Percentiles rank a stretch among this genome's conserved stretches.
Evolutionary conservation across 2,329 filamentous ascomycete species (phyloP).

Genomic region (Diaporthe sp.): DNA sequence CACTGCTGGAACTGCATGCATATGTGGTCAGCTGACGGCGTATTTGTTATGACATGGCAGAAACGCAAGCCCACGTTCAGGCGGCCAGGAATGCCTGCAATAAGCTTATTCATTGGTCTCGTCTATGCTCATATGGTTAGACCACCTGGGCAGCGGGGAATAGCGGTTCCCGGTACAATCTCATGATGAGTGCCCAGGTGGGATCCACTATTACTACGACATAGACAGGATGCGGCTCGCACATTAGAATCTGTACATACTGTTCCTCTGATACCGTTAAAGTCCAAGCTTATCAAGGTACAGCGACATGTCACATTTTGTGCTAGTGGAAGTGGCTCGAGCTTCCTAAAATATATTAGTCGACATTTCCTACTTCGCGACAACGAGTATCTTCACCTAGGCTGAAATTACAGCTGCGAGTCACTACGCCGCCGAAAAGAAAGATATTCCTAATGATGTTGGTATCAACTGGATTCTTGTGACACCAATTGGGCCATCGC

Average conservation of each 20-base stretch:
- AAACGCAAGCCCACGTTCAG: conserved; percentile 1
- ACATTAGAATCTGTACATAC: background rate
- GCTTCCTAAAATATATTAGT: background rate
- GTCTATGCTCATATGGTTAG: background rate
- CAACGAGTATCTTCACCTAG: background rate
- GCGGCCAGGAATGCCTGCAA: background rate
- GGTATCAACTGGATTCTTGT: too few relatives aligned
- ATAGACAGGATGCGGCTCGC: too few relatives aligned
- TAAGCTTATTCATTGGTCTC: background rate
- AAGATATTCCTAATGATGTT: too few relatives aligned
- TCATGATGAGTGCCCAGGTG: background rate
- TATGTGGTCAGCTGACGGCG: background rate
- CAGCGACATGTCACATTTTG: background rate
- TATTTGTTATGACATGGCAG: background rate
- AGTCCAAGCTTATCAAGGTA: too few relatives aligned
- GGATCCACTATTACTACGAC: background rate
- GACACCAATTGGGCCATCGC: too few relatives aligned
- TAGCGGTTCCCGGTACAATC: background rate
- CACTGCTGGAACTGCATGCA: background rate
- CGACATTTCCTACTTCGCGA: too few relatives aligned
- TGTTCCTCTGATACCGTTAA: background rate
- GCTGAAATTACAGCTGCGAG: background rate
- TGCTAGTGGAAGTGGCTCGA: background rate
- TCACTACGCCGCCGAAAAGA: background rate
- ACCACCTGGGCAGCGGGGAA: conserved; percentile 7